Percentiles rank a stretch among this genome's conserved stretches.
phyloP scores from a whole-genome alignment of 2,329 filamentous ascomycete species.

The Calonectria crousiana region DNA sequence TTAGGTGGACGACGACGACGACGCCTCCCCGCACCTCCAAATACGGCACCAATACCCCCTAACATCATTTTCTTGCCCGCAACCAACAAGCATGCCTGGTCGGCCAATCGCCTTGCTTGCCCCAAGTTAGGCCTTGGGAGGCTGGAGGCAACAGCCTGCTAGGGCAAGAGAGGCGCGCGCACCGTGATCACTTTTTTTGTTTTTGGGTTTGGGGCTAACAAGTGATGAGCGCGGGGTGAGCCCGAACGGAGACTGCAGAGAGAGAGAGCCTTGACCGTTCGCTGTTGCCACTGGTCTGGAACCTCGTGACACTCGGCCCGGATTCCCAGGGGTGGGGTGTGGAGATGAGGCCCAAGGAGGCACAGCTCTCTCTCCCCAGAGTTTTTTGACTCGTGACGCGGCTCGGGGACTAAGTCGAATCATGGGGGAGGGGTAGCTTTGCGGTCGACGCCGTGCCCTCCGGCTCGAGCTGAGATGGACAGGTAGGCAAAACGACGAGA shows the following conservation, averaged over 20 bases:
- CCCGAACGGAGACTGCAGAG: background rate
- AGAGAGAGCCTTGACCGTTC: background rate
- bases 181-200: background rate
- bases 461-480: background rate
- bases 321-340: background rate
- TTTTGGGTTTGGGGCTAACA: background rate
- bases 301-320: background rate
- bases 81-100: background rate
- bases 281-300: background rate
- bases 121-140: background rate
- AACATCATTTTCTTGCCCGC: background rate
- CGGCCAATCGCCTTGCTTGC: background rate
- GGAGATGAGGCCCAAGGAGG: conserved; percentile 2
- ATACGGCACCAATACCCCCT: background rate
- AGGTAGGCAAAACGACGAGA: background rate
- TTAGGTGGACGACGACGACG: background rate
- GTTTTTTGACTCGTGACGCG: conserved; percentile 1
- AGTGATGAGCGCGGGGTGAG: background rate
- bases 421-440: background rate
- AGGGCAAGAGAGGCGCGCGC: background rate
- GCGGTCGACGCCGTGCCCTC: background rate
- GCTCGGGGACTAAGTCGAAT: background rate
- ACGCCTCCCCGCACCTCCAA: background rate
- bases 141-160: background rate
- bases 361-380: conserved; percentile 9